These are phyloP conservation scores for Aspergillus quadrilineatus DNA, from an alignment of 2,329 filamentous ascomycete genomes.

Conservation along the genomic window DNA sequence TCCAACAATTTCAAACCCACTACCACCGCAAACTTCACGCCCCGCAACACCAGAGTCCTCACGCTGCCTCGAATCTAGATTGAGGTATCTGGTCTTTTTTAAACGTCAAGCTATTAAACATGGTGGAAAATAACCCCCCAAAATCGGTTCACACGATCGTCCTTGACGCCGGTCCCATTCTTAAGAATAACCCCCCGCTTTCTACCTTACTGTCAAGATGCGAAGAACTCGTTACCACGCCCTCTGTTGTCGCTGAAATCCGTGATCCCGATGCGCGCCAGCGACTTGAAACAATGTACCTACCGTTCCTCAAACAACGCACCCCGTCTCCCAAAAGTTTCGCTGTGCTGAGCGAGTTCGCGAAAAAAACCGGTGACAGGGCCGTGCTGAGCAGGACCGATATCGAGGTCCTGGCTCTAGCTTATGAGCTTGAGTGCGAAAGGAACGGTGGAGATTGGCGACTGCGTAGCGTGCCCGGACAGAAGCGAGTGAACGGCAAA, in stretches of 20 bases:
- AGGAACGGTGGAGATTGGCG: conserved; percentile 87
- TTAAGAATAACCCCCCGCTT: conserved; percentile 85
- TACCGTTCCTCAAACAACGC: conserved; percentile 79
- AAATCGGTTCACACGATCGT: conserved; percentile 82
- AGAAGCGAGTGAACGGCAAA: conserved; percentile 73
- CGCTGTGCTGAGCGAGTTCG: conserved; percentile 78
- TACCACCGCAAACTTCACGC: conserved; percentile 2
- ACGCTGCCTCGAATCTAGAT: background rate
- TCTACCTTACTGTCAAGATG: conserved; percentile 78
- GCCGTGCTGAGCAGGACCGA: conserved; percentile 85
- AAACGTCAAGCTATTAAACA: conserved; percentile 10
- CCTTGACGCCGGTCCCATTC: conserved; percentile 86
- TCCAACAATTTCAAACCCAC: conserved; percentile 19
- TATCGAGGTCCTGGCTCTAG: conserved; percentile 82
- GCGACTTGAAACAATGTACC: conserved; percentile 77
- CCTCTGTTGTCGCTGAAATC: conserved; percentile 83
- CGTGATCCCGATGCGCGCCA: conserved; percentile 76
- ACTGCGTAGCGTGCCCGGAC: conserved; percentile 72
- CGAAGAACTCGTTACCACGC: conserved; percentile 76
- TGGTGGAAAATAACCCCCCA: conserved; percentile 24
- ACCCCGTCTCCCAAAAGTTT: conserved; percentile 74
- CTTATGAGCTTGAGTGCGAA: conserved; percentile 93
- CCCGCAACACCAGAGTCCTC: background rate
- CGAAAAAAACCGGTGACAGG: conserved; percentile 83
- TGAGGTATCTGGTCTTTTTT: background rate